Evolutionary conservation across 2,329 filamentous ascomycete genomes (phyloP).

Genomic region (Metarhizium album): DNA sequence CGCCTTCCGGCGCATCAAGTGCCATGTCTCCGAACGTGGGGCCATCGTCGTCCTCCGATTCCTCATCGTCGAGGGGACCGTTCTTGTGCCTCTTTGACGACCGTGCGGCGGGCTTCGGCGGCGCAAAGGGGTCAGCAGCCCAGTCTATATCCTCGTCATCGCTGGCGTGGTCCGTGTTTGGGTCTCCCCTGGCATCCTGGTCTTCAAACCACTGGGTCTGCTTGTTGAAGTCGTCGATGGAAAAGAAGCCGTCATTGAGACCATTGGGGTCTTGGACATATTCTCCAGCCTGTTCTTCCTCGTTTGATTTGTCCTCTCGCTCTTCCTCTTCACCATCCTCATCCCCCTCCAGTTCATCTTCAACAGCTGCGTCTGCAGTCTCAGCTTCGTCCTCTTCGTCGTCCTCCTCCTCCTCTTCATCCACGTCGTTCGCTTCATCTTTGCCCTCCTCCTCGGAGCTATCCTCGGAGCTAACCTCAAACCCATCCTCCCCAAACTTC

Average conservation of each 20-base stretch:
- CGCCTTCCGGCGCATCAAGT: constrained; percentile 62
- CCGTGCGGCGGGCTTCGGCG: constrained; percentile 18
- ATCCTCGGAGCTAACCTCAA: constrained; percentile 21
- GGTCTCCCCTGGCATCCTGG: constrained; percentile 68
- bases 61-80: constrained; percentile 35
- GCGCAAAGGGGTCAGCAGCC: constrained; percentile 61
- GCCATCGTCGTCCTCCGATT: constrained; percentile 63
- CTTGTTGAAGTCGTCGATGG: constrained; percentile 93
- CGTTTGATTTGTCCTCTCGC: constrained; percentile 23
- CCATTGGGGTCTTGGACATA: constrained; percentile 57
- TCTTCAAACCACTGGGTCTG: constrained; percentile 84
- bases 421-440: constrained; percentile 17
- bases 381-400: constrained; percentile 25
- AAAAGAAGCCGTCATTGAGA: constrained; percentile 96
- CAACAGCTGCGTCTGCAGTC: constrained; percentile 18
- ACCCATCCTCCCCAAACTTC: constrained; percentile 19
- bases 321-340: constrained; percentile 24
- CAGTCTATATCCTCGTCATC: constrained; percentile 86
- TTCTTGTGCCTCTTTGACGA: constrained; percentile 20
- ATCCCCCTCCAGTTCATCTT: constrained; percentile 13
- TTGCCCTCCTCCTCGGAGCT: constrained; percentile 16
- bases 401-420: constrained; percentile 10
- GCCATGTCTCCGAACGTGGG: constrained; percentile 77
- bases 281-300: constrained; percentile 29
- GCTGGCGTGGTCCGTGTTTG: constrained; percentile 60